Conservation (phyloP, 2,329 filamentous ascomycete species). For the Xylariaceae sp. region DNA sequence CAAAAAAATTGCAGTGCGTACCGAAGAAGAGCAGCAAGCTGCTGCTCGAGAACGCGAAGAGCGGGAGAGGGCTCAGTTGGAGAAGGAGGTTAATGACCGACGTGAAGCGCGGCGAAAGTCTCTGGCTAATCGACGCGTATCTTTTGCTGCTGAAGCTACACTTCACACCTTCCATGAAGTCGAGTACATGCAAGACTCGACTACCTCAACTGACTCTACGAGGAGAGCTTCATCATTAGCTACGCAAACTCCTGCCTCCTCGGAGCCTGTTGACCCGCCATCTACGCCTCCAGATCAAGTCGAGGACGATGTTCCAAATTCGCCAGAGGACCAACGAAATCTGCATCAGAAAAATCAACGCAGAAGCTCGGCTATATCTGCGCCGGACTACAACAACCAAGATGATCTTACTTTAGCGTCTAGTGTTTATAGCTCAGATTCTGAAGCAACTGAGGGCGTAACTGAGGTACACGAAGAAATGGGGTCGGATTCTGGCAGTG, state of each 20-base stretch:
- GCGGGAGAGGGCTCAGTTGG: conserved; percentile 62
- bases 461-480: conserved; percentile 59
- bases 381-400: conserved; percentile 67
- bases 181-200: conserved; percentile 86
- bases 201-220: conserved; percentile 78
- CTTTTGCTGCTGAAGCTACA: conserved; percentile 95
- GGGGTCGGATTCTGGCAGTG: conserved; percentile 53
- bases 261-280: conserved; percentile 60
- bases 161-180: conserved; percentile 96
- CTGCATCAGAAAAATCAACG: conserved; percentile 66
- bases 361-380: conserved; percentile 70
- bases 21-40: conserved; percentile 73
- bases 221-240: conserved; percentile 70
- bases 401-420: conserved; percentile 75
- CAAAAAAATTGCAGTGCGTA: conserved; percentile 68
- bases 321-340: conserved; percentile 69
- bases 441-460: conserved; percentile 61
- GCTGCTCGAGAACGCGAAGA: conserved; percentile 74
- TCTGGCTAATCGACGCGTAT: conserved; percentile 89
- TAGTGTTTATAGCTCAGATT: conserved; percentile 76
- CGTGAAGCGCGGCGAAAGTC: conserved; percentile 92
- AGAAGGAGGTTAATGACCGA: conserved; percentile 70
- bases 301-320: conserved; percentile 62
- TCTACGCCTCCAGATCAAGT: conserved; percentile 67
- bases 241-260: conserved; percentile 39